Evolutionary conservation across 768 basidiomycete genomes (phyloP).

Genomic region (Calocybe gangraenosa): DNA sequence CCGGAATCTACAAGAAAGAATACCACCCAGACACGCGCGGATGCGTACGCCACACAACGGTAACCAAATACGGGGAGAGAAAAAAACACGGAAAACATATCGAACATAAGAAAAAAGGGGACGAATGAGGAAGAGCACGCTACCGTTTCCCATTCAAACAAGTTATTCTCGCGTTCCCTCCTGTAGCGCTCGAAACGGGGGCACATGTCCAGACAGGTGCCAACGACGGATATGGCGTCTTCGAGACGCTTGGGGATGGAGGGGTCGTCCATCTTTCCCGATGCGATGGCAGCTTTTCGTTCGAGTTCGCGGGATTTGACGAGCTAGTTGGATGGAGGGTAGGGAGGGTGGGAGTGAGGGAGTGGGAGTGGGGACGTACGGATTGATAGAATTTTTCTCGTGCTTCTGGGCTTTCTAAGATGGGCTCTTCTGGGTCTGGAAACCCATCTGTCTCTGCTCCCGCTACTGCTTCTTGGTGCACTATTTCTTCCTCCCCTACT

Average conservation of each 20-base stretch:
- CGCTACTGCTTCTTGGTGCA: no score
- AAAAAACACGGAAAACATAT: conserved; percentile 1
- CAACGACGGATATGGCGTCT: conserved; percentile 89
- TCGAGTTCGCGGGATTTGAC: conserved; percentile 72
- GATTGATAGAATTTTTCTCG: conserved; percentile 69
- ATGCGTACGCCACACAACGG: no score
- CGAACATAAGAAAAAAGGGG: conserved; percentile 10
- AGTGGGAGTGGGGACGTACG: conserved; percentile 28
- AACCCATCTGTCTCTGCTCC: conserved; percentile 1
- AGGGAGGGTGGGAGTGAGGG: conserved; percentile 21
- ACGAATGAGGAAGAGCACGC: conserved; percentile 34
- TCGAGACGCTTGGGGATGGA: conserved; percentile 73
- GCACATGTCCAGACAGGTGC: conserved; percentile 93
- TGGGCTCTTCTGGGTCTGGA: conserved; percentile 41
- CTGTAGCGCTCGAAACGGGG: conserved; percentile 91
- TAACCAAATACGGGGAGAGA: no score
- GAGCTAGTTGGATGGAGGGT: conserved; percentile 40
- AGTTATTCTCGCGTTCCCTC: conserved; percentile 83
- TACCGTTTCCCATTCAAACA: conserved; percentile 85
- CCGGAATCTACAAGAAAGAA: conserved; percentile 67
- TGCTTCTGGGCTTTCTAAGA: conserved; percentile 57
- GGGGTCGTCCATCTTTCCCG: conserved; percentile 89
- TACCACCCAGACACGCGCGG: no score
- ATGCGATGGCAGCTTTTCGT: conserved; percentile 67
- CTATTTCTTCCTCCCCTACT: conserved; percentile 13